Percentiles rank a stretch among this genome's conserved stretches.
Evolutionary conservation across 371 early-diverging fungal genomes (phyloP).

Genomic region (Lichtheimia hyalospora): DNA sequence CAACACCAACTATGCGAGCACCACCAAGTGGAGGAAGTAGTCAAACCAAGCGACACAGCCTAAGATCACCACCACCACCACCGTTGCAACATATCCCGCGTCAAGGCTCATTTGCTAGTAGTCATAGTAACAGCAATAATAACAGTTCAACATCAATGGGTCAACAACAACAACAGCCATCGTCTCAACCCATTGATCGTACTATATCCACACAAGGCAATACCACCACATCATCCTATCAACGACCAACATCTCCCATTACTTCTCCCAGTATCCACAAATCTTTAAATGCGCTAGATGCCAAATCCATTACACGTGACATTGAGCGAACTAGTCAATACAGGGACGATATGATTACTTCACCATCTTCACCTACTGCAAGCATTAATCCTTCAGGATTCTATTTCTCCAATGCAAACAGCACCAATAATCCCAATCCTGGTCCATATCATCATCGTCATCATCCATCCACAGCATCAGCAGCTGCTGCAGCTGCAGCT

Average conservation of each 20-base stretch:
- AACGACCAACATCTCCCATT: conserved; percentile 43
- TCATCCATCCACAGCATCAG: conserved; percentile 10
- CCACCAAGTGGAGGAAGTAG: conserved; percentile 43
- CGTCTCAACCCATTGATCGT: neutral
- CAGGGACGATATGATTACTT: conserved; percentile 25
- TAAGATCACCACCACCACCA: conserved; percentile 23
- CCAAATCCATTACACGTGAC: conserved; percentile 62
- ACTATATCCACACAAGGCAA: conserved; percentile 6
- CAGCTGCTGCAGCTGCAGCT: neutral
- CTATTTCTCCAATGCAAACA: conserved; percentile 14
- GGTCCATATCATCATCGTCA: conserved; percentile 3
- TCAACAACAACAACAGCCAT: conserved; percentile 17
- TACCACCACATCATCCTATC: conserved; percentile 5
- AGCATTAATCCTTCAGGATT: conserved; percentile 16
- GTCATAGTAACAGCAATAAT: neutral
- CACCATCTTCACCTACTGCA: conserved; percentile 33
- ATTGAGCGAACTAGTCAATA: conserved; percentile 47
- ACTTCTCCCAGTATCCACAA: conserved; percentile 50
- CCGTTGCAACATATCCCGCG: conserved; percentile 14
- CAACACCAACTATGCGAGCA: conserved; percentile 25
- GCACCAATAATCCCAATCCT: neutral
- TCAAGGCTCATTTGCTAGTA: conserved; percentile 11
- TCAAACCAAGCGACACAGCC: conserved; percentile 35
- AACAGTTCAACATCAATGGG: conserved; percentile 19
- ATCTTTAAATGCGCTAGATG: conserved; percentile 59